A percentile compares a stretch with the other conserved stretches of the same genome.
Conservation (phyloP, 2,329 filamentous ascomycete species). For the Lasiodiplodia gonubiensis region DNA sequence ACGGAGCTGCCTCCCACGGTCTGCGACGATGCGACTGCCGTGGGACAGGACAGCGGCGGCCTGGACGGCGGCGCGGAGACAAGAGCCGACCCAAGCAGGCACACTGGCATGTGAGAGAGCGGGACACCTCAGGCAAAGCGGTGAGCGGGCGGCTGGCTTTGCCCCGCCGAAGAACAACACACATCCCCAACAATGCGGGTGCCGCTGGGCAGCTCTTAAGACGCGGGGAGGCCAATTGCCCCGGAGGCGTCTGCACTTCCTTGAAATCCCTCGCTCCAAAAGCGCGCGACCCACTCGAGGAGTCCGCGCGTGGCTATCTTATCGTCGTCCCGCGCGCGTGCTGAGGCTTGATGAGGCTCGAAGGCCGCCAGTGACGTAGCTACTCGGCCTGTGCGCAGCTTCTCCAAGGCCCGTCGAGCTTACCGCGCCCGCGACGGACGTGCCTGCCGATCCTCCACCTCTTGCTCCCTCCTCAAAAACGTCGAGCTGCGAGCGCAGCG, state of each 20-base stretch:
- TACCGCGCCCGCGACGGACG: conserved; percentile 25
- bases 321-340: conserved; percentile 4
- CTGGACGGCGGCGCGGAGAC: background rate
- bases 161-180: conserved; percentile 24
- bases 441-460: conserved; percentile 29
- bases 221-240: conserved; percentile 7
- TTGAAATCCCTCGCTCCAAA: conserved; percentile 4
- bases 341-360: conserved; percentile 21
- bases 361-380: conserved; percentile 23
- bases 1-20: background rate
- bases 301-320: conserved; percentile 18
- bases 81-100: background rate
- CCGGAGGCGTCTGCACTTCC: conserved; percentile 6
- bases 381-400: conserved; percentile 22
- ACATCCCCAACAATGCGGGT: conserved; percentile 19
- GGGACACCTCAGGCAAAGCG: conserved; percentile 1
- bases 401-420: conserved; percentile 22
- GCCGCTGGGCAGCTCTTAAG: conserved; percentile 7
- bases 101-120: conserved; percentile 5
- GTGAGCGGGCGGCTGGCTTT: conserved; percentile 10
- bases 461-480: conserved; percentile 15
- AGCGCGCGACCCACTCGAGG: conserved; percentile 6
- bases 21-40: background rate
- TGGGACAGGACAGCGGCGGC: background rate
- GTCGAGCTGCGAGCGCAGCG: background rate